A percentile compares a stretch with the other conserved stretches of the same genome.
Evolutionary conservation across 805 yeast species (phyloP).

Genomic region (Suhomyces prunicola): DNA sequence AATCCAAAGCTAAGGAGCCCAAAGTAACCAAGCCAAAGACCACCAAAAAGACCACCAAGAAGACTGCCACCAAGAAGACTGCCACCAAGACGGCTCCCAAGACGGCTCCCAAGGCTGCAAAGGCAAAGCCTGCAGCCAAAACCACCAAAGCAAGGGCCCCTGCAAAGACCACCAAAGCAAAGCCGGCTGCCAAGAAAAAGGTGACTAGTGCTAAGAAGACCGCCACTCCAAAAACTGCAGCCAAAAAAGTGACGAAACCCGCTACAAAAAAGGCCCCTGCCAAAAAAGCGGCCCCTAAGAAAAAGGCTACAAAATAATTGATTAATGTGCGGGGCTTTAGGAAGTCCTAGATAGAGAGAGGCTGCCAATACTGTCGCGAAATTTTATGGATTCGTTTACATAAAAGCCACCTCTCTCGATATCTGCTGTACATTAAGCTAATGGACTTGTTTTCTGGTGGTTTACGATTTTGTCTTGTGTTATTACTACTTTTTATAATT

Average conservation of each 20-base stretch:
- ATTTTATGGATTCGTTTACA: background rate
- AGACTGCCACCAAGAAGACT: slow-evolving; percentile 1
- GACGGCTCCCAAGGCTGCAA: slow-evolving; percentile 13
- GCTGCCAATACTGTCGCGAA: background rate
- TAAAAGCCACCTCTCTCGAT: no score
- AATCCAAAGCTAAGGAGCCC: slow-evolving; percentile 9
- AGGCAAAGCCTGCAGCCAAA: slow-evolving; percentile 19
- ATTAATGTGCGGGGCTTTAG: background rate
- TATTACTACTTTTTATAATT: background rate
- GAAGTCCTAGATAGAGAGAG: background rate
- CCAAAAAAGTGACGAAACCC: slow-evolving; percentile 11
- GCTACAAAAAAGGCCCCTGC: slow-evolving; percentile 10
- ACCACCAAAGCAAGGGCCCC: slow-evolving; percentile 9
- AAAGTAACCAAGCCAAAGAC: slow-evolving; percentile 8
- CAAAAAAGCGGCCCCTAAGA: slow-evolving; percentile 10
- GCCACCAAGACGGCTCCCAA: slow-evolving; percentile 19
- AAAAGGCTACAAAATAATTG: slow-evolving; percentile 1
- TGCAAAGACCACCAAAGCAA: slow-evolving; percentile 12
- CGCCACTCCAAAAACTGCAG: slow-evolving; percentile 9
- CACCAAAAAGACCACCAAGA: slow-evolving; percentile 3
- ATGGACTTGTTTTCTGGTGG: background rate
- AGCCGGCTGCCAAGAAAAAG: slow-evolving; percentile 17
- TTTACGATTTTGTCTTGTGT: background rate
- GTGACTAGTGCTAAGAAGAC: slow-evolving; percentile 13
- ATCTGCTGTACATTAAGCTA: background rate